These are phyloP conservation scores for Phytophthora pinifolia DNA, from an alignment of 352 stramenopile genomes.

Conservation along the genomic window DNA sequence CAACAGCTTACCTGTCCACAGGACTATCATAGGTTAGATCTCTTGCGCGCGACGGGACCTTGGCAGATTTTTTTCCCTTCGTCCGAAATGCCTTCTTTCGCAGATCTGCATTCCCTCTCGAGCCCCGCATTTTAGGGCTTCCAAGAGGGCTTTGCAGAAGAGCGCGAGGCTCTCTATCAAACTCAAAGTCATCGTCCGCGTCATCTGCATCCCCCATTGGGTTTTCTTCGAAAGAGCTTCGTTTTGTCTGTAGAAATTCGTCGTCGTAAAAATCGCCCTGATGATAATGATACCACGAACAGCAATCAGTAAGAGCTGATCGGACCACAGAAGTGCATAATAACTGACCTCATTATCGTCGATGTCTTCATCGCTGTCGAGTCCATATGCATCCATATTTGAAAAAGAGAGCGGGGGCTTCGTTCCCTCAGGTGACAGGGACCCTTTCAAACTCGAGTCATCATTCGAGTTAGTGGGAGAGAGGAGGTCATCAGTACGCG, in stretches of 20 bases:
- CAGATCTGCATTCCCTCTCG: constrained; percentile 35
- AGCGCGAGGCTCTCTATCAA: constrained; percentile 68
- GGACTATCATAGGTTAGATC: constrained; percentile 75
- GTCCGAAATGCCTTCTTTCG: constrained; percentile 53
- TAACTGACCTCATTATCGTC: constrained; percentile 81
- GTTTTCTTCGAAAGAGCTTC: constrained; percentile 81
- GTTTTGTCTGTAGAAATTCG: constrained; percentile 63
- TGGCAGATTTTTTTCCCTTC: constrained; percentile 53
- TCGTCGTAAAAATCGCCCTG: constrained; percentile 83
- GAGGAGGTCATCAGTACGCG: constrained; percentile 63
- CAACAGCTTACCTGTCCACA: constrained; percentile 62
- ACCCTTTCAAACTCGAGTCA: constrained; percentile 67
- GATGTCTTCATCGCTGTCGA: constrained; percentile 83
- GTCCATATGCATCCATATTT: constrained; percentile 57
- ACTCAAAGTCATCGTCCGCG: constrained; percentile 88
- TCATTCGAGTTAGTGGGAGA: constrained; percentile 78
- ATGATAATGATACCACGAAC: background rate
- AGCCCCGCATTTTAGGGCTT: constrained; percentile 55
- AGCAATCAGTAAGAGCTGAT: constrained; percentile 1
- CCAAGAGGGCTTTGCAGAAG: constrained; percentile 46
- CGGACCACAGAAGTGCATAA: background rate
- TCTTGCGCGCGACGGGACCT: constrained; percentile 53
- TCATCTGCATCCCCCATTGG: constrained; percentile 74
- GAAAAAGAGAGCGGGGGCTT: constrained; percentile 58
- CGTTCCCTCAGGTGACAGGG: constrained; percentile 56